phyloP scores from a whole-genome alignment of 257 asterid species.

The Solanum gracilifrons region DNA sequence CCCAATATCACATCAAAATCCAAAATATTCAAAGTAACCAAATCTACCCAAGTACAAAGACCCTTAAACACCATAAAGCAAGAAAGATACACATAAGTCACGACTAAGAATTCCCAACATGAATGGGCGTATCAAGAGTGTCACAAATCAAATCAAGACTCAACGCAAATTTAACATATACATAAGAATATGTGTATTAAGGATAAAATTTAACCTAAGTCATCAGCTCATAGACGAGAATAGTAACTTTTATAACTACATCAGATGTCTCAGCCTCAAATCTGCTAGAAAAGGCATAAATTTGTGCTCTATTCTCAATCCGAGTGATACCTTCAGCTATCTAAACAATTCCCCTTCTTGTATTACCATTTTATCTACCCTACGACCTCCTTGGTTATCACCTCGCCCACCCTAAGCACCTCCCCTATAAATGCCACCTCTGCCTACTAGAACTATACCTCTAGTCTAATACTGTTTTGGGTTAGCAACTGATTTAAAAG shows the following conservation, averaged over 20 bases:
- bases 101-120: neutral
- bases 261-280: neutral
- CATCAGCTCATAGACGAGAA: neutral
- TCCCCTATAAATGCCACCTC: neutral
- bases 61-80: neutral
- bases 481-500: too few species aligned
- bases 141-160: neutral
- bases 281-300: too few species aligned
- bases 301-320: neutral
- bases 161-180: too few species aligned
- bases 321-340: rapidly evolving
- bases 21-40: neutral
- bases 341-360: neutral
- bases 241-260: neutral
- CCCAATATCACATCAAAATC: neutral
- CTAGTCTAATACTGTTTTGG: neutral
- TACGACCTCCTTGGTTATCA: neutral
- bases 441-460: neutral
- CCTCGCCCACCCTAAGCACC: neutral
- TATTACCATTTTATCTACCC: neutral
- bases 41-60: neutral
- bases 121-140: neutral
- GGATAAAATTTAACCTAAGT: too few species aligned
- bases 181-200: neutral
- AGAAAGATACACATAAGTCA: neutral